These are phyloP conservation scores for Fusarium xylarioides DNA, from an alignment of 2,329 filamentous ascomycete genomes.

Conservation along the genomic window DNA sequence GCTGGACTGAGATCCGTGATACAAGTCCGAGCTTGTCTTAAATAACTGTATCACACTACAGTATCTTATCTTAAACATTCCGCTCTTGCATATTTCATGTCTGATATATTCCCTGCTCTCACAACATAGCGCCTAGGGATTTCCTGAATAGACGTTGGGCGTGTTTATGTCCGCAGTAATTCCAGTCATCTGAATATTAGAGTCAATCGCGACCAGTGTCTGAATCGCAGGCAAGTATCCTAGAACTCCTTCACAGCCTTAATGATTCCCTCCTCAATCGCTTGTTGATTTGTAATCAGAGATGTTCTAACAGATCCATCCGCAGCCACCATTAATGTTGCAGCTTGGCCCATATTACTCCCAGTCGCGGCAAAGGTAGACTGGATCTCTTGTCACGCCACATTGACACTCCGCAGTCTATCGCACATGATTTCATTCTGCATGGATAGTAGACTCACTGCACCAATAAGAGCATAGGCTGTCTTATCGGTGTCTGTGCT, in stretches of 20 bases:
- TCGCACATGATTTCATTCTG: rapidly evolving
- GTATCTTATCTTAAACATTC: neutral
- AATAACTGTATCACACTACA: rapidly evolving
- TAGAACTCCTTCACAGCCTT: neutral
- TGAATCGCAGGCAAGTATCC: neutral
- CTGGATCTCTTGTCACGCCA: rapidly evolving
- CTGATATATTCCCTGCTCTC: too few species aligned
- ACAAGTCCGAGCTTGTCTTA: rapidly evolving
- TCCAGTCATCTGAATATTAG: rapidly evolving
- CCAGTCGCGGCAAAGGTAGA: rapidly evolving
- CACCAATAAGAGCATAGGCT: rapidly evolving
- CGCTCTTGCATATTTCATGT: rapidly evolving
- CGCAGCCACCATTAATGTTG: rapidly evolving
- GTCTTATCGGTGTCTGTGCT: neutral
- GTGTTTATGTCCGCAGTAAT: neutral
- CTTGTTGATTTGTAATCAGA: neutral
- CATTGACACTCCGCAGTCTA: rapidly evolving
- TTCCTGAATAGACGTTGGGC: neutral
- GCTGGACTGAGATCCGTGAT: rapidly evolving
- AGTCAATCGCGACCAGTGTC: rapidly evolving
- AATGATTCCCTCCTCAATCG: rapidly evolving
- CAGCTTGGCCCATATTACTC: rapidly evolving
- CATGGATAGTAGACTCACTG: rapidly evolving
- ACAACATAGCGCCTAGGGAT: rapidly evolving
- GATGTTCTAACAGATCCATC: neutral